Evolutionary conservation across 306 rosid species (phyloP).

Genomic region (Sicyos baderoa): DNA sequence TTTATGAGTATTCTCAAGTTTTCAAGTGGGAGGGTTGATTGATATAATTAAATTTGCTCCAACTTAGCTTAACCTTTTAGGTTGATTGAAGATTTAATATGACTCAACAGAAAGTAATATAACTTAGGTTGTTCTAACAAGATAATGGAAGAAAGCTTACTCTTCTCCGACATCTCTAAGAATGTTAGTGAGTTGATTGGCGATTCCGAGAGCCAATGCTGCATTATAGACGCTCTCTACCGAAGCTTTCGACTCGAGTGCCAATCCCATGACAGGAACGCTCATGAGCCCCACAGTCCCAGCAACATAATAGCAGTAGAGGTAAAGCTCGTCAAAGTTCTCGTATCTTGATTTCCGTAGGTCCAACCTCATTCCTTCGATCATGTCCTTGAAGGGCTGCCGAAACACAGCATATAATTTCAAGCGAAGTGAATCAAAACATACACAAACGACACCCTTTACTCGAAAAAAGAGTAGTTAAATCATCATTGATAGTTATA

Average conservation of each 20-base stretch:
- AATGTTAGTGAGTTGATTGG: constrained; percentile 94
- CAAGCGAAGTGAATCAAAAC: not conserved
- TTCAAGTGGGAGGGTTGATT: no score
- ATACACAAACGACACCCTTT: not conserved
- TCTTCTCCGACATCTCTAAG: constrained; percentile 98
- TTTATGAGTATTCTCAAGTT: no score
- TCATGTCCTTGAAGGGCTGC: constrained; percentile 95
- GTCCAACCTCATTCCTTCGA: constrained; percentile 92
- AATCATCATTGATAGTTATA: not conserved
- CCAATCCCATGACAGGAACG: constrained; percentile 94
- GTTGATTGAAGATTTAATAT: no score
- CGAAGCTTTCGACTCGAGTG: constrained; percentile 68
- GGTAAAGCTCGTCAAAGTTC: constrained; percentile 84
- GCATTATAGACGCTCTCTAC: constrained; percentile 78
- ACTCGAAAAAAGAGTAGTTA: not conserved
- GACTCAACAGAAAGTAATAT: no score
- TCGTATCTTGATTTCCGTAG: constrained; percentile 72
- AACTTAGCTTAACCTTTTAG: no score
- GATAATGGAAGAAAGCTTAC: constrained; percentile 39
- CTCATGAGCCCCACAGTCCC: constrained; percentile 99
- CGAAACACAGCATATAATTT: not conserved
- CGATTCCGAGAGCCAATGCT: constrained; percentile 87
- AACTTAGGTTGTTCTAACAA: no score
- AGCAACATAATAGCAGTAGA: constrained; percentile 94
- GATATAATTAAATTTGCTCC: no score